Percentiles rank a stretch among this genome's conserved stretches.
Evolutionary conservation across 2,329 filamentous ascomycete genomes (phyloP).

Genomic region (Colletotrichum tamarilloi): DNA sequence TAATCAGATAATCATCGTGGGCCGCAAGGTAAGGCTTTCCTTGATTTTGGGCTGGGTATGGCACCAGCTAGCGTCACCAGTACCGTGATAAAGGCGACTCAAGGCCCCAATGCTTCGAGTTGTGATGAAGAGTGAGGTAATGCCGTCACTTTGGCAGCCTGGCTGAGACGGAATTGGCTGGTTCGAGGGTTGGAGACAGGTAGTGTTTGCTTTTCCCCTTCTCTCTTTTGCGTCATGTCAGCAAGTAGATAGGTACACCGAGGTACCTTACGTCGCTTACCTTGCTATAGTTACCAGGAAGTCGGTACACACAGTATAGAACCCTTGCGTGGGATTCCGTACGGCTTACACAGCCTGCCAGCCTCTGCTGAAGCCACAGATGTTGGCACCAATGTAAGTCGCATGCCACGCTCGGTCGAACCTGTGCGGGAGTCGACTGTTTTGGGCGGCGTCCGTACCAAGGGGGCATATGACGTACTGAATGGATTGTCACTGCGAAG

Average conservation of each 20-base stretch:
- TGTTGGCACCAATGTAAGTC: neutral
- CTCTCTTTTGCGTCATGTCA: neutral
- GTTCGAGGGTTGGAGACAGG: neutral
- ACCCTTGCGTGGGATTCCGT: neutral
- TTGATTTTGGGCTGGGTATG: constrained; percentile 13
- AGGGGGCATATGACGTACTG: constrained; percentile 6
- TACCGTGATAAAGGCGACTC: constrained; percentile 15
- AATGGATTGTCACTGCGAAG: neutral
- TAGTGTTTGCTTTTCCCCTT: neutral
- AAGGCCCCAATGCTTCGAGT: neutral
- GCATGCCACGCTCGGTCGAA: neutral
- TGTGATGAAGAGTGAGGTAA: constrained; percentile 26
- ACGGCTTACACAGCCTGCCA: constrained; percentile 1
- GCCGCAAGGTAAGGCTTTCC: neutral
- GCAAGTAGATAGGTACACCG: neutral
- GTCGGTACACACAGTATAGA: neutral
- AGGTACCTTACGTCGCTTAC: neutral
- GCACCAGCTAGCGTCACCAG: constrained; percentile 18
- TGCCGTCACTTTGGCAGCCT: neutral
- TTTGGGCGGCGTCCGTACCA: neutral
- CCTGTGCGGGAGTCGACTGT: neutral
- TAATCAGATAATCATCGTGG: neutral
- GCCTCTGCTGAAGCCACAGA: neutral
- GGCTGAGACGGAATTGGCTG: neutral
- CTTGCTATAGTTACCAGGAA: neutral